Evolutionary conservation across 768 basidiomycete genomes (phyloP), one percentile per base, ranked within the genome.

Genomic region (Porphyrellus cyaneotinctus): DNA sequence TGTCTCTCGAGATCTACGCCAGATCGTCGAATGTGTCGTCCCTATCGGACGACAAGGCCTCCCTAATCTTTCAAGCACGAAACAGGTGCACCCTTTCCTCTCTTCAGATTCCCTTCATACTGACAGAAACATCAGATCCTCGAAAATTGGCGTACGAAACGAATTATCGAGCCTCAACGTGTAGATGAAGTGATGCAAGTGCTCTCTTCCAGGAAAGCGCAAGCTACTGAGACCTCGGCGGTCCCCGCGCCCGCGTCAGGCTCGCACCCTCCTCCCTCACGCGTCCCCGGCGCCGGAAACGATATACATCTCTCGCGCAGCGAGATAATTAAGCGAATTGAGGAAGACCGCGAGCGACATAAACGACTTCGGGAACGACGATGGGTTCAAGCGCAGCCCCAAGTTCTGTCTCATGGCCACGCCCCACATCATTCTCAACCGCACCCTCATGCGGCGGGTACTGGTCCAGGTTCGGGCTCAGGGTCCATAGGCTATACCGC

Each of bases 311-410:
- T 88, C 44, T 76, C 83, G 2, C 79, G 80, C 10, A 70, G 73
- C n/a, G 91, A 94, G 47, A 80, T 91, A 26, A 79, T 91, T 64
- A 84, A 87, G 53, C 85, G 91, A 13, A 92, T 95, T 58, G 91
- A 95, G 67, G 92, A 95, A 60, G 93, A 95, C 67, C 77, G 92
- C 2, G 93, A 95, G 62, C 81, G 94, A 56, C 93, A 95, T 63
- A 95, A 95, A 24, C 36, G 43, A 14, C 43, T 45, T 20, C 30
- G 43, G 4, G 51, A 52, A 20, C 43, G 51, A 24, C 43, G 51
- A 7, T 45, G 51, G 43, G 51, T 52, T 10, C 51, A 52, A 18
- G 51, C 43, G 5, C 51, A 52, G 23, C 37, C 51, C 24, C 51
- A 52, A 22, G 26, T 39, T 22, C 28, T 24, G 11, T 24, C 43